Evolutionary conservation across 1,139 yeast genomes (phyloP), one percentile per base, ranked within the genome.

Genomic region (Yamadazyma triangularis): DNA sequence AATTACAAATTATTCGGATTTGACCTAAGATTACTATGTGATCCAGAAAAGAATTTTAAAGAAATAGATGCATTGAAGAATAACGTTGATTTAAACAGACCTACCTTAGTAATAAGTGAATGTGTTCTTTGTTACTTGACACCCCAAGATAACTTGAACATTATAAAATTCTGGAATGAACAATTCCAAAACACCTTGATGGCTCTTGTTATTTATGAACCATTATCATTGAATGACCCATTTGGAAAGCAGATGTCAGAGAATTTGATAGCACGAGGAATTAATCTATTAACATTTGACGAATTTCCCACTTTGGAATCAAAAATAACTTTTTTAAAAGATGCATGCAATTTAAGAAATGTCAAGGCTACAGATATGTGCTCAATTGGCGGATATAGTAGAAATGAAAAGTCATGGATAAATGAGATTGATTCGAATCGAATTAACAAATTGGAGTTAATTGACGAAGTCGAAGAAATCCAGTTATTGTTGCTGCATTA

Each of bases 401-500:
- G 68, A 13, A 53, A 60, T 15, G 22, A 28, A 1, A 33, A 40
- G 8, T 33, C 48, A 2, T 79, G 89, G 82, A 55, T 82, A 0
- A 41, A 55, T 4, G 40, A 34, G 0, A 51, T 48, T 0, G 94
- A 84, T 29, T 53, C 62, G 29, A 45, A 45, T 12, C 57, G 94
- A 22, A 67, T 88, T 1, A 70, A 75, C 33, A 51, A 60, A 19
- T 63, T 89, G 29, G 97, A 91, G 51, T 65, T 88, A 44, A 63
- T 91, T 24, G 98, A 91, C 56, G 98, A 91, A 53, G 60, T 87
- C 10, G 98, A 91, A 57, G 98, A 91, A 50, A 67, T 91, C 47
- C 64, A 67, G 41, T 60, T 91, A 25, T 64, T 91, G 35, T 73
- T 86, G 40, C 69, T 72, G 26, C 98, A 91, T 55, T 91, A 91